Base-by-base conservation (phyloP, 495 filamentous ascomycete genomes). In the Aspergillus conjunctus region DNA sequence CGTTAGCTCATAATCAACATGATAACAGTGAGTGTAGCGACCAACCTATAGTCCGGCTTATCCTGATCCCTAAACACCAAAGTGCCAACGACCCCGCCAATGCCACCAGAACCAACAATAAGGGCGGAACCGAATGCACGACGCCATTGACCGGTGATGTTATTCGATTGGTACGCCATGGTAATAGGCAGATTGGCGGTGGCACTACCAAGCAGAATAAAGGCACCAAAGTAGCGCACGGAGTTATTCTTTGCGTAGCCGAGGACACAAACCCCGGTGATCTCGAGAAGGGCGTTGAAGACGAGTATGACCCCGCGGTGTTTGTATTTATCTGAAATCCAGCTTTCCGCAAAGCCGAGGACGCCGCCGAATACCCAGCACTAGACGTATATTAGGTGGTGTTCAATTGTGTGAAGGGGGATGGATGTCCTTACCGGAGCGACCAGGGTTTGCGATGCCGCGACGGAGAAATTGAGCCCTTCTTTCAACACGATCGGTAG, bases 121-220 rank as follows among this genome's bases (percentile, higher is more conserved):
- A 72, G 75, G 0, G 82, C 82, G 18, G 78, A 81, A 37, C 69
- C 71, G 49, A 87, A 79, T 3, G 82, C 83, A 7, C 83, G 76
- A 58, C 83, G 84, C 82, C 82, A 85, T 61, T 87, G 82, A 4
- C 83, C 83, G 17, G 78, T 80, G 61, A 85, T 79, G 56, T 86
- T 85, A 61, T 84, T 85, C 1, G 81, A 76, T 64, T 87, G 83
- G 68, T 83, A 85, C 3, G 82, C 75, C 72, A 87, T 60, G 6
- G 71, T 66, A 5, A 64, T 56, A 10, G 70, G 84, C 22, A 84
- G 71, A 66, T 85, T 86, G 26, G 83, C 76, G 68, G 85, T 86
- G 55, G 71, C 71, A 31, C 21, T 21, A 74, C 78, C 77, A 1
- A 77, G 80, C 58, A 77, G 73, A n/a, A 87, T 69, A 71, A 87